Evolutionary conservation across 805 yeast genomes (phyloP), one percentile per base, ranked within the genome.

Genomic region (Barnettozyma sucrosica): DNA sequence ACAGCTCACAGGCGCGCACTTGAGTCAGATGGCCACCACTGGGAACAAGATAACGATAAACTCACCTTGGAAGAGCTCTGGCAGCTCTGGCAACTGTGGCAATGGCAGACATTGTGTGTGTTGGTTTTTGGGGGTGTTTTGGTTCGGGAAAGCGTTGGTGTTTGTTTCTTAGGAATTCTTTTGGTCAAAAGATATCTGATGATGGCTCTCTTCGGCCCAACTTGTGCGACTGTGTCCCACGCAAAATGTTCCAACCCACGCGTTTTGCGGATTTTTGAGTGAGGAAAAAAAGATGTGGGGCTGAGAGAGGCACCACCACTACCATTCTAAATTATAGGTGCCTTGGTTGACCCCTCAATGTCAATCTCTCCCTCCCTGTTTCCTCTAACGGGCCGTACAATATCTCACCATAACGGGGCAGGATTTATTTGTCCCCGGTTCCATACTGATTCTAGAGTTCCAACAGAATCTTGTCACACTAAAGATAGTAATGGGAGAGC

Each of bases 11-110:
- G 14, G 16, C 20, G 18, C 16, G 21, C 28, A 19, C n/a, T n/a
- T 26, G 36, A 2, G 21, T 18, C 44, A 34, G 21, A 34, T 34
- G 37, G 10, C 41, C 23, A 14, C 23, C 23, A 21, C 33, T 28
- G 16, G 20, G n/a, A 25, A 26, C 19, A 19, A 8, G 21, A 24
- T 30, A 20, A 30, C 23, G 21, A n/a, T 13, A 30, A 10, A 26
- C 21, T 20, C n/a, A 30, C 21, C 19, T 5, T 5, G 34, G 25
- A 10, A 54, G 36, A 28, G 51, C 43, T 45, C 53, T 48, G 14
- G 46, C 51, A 14, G 51, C 45, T 44, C 55, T 54, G 10, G 56
- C 37, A 18, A 54, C 36, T 26, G 57, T 50, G 19, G 55, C 51
- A 24, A 54, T 54, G 36, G 57, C 57, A 25, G 55, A 52, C 57